Conservation (phyloP, 306 rosid species). For the Gastrolobium bilobum region DNA sequence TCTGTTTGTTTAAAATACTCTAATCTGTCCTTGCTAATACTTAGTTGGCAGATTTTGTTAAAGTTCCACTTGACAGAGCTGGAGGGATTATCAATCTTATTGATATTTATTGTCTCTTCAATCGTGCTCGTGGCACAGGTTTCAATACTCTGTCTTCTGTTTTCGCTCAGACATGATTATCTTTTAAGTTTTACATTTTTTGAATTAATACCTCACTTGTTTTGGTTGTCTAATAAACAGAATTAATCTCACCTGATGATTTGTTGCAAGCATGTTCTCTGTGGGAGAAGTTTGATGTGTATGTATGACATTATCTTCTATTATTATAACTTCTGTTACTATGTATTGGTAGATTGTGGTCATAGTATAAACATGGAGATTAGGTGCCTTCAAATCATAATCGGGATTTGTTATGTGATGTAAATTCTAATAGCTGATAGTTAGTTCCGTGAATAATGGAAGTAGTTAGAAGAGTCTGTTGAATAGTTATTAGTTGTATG, state of each 20-base stretch:
- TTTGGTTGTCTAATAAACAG: conserved; percentile 62
- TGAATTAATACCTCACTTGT: conserved; percentile 37
- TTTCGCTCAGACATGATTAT: conserved; percentile 29
- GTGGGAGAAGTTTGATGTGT: conserved; percentile 99
- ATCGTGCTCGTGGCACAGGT: conserved; percentile 99
- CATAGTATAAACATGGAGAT: conserved; percentile 35
- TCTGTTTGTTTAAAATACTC: conserved; percentile 35
- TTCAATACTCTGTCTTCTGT: conserved; percentile 32
- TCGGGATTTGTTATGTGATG: no score
- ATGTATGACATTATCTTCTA: conserved; percentile 54
- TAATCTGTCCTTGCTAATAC: conserved; percentile 46
- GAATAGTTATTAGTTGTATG: no score
- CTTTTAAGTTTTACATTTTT: conserved; percentile 34
- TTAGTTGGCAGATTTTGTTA: conserved; percentile 95
- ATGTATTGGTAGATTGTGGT: conserved; percentile 24
- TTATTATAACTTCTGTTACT: conserved; percentile 42
- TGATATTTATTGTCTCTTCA: conserved; percentile 92
- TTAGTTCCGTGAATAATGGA: no score
- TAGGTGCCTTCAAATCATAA: conserved; percentile 18
- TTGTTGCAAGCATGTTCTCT: conserved; percentile 92
- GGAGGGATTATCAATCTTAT: conserved; percentile 96
- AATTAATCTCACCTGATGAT: conserved; percentile 97
- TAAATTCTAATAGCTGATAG: no score
- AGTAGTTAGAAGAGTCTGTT: no score
- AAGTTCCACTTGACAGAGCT: conserved; percentile 86